A percentile compares a stretch with the other conserved stretches of the same genome.
These are phyloP conservation scores for Tulasnella sp. DNA, from an alignment of 768 basidiomycete genomes.

Conservation along the genomic window DNA sequence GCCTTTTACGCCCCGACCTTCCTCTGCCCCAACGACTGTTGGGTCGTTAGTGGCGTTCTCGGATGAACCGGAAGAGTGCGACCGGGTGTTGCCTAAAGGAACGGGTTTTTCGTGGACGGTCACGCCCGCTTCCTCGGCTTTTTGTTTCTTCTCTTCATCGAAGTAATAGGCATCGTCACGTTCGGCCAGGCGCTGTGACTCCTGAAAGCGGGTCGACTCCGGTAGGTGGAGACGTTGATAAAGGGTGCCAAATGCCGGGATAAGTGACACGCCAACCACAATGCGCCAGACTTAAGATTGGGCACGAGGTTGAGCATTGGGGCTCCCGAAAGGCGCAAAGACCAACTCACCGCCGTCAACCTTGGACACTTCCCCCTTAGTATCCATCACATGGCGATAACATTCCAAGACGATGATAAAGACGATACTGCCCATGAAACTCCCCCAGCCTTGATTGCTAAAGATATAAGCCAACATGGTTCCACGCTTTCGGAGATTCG, in stretches of 20 bases:
- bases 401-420: slow-evolving; percentile 56
- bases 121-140: background rate
- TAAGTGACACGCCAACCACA: slow-evolving; percentile 57
- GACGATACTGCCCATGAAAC: slow-evolving; percentile 51
- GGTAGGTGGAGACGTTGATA: slow-evolving; percentile 69
- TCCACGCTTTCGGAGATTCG: slow-evolving; percentile 43
- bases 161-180: slow-evolving; percentile 29
- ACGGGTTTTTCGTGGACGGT: background rate
- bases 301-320: background rate
- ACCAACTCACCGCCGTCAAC: slow-evolving; percentile 57
- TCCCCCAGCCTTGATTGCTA: slow-evolving; percentile 68
- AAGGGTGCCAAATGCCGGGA: slow-evolving; percentile 66
- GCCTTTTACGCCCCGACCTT: background rate
- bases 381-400: slow-evolving; percentile 59
- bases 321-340: background rate
- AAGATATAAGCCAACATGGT: slow-evolving; percentile 72
- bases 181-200: slow-evolving; percentile 34
- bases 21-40: background rate
- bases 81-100: background rate
- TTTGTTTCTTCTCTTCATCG: background rate
- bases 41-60: background rate
- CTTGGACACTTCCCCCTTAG: slow-evolving; percentile 48
- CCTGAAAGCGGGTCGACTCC: slow-evolving; percentile 40
- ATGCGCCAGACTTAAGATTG: slow-evolving; percentile 57
- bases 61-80: background rate